Evolutionary conservation across 2,329 filamentous ascomycete genomes (phyloP).

Genomic region (Lecanosticta acicola): DNA sequence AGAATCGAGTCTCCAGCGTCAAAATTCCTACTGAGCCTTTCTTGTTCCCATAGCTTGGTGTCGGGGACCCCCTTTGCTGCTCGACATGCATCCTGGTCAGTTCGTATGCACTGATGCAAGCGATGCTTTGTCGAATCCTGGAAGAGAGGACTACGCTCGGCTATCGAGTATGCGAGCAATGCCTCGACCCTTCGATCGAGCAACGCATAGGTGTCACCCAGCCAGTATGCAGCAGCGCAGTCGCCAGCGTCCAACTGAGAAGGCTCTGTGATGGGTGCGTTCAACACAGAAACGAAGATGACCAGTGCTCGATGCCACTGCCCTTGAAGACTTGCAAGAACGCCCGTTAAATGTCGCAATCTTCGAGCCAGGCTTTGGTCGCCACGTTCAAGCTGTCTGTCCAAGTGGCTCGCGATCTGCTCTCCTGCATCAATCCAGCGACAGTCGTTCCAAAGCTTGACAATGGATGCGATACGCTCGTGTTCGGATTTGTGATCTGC

Average conservation of each 20-base stretch:
- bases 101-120: slow-evolving; percentile 8
- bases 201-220: slow-evolving; percentile 20
- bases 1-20: neutral
- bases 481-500: neutral
- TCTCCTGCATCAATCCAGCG: neutral
- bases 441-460: neutral
- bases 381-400: neutral
- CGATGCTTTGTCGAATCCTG: neutral
- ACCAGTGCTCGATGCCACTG: slow-evolving; percentile 13
- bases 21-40: neutral
- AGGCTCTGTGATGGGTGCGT: slow-evolving; percentile 10
- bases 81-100: slow-evolving; percentile 11
- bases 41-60: slow-evolving; percentile 2
- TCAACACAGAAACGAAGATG: slow-evolving; percentile 17
- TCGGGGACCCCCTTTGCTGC: slow-evolving; percentile 4
- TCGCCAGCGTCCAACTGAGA: slow-evolving; percentile 18
- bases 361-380: slow-evolving; percentile 1
- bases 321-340: slow-evolving; percentile 20
- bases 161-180: slow-evolving; percentile 19
- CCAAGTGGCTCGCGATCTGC: neutral
- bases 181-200: slow-evolving; percentile 17
- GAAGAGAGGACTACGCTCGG: slow-evolving; percentile 14
- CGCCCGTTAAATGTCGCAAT: slow-evolving; percentile 18
- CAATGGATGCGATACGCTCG: neutral
- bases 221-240: slow-evolving; percentile 22